Conservation (phyloP, 306 rosid genomes). For the Echinosophora koreensis region DNA sequence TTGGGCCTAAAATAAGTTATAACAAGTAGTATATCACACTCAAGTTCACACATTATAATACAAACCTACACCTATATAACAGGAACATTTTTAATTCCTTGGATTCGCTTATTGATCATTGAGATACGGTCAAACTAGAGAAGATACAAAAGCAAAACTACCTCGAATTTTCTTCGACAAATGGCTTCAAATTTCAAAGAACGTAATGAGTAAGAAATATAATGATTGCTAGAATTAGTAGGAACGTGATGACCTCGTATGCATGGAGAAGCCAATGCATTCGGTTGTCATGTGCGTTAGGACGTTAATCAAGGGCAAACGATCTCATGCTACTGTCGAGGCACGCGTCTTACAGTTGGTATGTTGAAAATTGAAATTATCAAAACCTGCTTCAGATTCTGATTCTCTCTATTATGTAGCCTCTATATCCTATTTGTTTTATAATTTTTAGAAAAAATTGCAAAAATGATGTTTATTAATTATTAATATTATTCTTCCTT, state of each 20-base stretch:
- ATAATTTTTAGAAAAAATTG: not conserved
- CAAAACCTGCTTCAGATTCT: conserved; percentile 41
- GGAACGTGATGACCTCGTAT: conserved; percentile 37
- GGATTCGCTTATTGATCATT: not conserved
- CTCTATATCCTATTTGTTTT: not conserved
- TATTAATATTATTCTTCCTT: conserved; percentile 14
- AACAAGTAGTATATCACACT: too few species aligned
- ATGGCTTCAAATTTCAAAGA: conserved; percentile 27
- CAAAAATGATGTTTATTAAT: conserved; percentile 13
- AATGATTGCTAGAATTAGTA: conserved; percentile 35
- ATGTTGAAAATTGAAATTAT: conserved; percentile 27
- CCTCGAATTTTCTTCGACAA: conserved; percentile 26
- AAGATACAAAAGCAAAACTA: conserved; percentile 1
- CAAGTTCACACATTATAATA: too few species aligned
- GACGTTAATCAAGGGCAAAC: conserved; percentile 37
- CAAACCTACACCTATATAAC: too few species aligned
- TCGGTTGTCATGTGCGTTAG: conserved; percentile 47
- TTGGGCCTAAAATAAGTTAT: too few species aligned
- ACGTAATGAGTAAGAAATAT: conserved; percentile 19
- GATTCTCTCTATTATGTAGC: conserved; percentile 24
- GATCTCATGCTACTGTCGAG: conserved; percentile 41
- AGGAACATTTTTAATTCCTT: not conserved
- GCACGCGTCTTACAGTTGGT: conserved; percentile 55
- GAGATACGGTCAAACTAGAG: conserved; percentile 35
- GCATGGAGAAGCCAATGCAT: not conserved